Evolutionary conservation across 1,139 yeast genomes (phyloP), one percentile per base, ranked within the genome.

Genomic region (Blastobotrys petasosporus): DNA sequence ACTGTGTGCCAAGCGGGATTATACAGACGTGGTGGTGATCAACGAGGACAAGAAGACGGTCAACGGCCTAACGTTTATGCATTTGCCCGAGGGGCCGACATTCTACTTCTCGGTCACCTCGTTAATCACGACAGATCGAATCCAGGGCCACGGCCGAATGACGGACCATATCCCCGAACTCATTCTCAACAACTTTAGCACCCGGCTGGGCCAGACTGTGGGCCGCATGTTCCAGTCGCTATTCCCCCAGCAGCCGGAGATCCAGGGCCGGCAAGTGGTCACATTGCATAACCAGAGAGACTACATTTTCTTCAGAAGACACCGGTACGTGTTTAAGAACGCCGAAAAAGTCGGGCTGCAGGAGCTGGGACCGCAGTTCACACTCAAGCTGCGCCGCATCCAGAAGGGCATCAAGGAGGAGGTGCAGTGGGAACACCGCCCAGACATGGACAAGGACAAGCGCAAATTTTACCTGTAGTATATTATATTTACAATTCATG

Each of bases 201-300:
- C 98, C 1, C 74, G 96, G 56, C 73, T 94, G 53, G 98, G 98
- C 65, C 82, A 83, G 59, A 85, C 97, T 0, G 94, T 92, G 4
- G 97, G 96, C 29, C 74, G 94, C 51, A 69, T 92, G 52, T 92
- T 92, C 69, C 97, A 88, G 64, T 80, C 95, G 2, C 72, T 94
- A 31, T 87, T 90, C 68, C 98, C 98, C 2, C 88, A 85, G 50
- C 77, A 78, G 51, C 98, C 98, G 1, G 97, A 92, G 62, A 77
- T 94, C 57, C 84, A 85, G 65, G 98, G 98, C 32, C 77, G 98
- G 57, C 97, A 92, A 64, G 98, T 87, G 43, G 84, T 92, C 35
- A 92, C 98, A 0, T 69, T 92, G 62, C 98, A 92, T 65, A 92
- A 92, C 64, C 98, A 92, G 65, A 76, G 98, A 70, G 98, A 92